Percentiles rank a stretch among this genome's conserved stretches.
These are phyloP conservation scores for Dendrothele bispora DNA, from an alignment of 768 basidiomycete genomes.

Conservation along the genomic window DNA sequence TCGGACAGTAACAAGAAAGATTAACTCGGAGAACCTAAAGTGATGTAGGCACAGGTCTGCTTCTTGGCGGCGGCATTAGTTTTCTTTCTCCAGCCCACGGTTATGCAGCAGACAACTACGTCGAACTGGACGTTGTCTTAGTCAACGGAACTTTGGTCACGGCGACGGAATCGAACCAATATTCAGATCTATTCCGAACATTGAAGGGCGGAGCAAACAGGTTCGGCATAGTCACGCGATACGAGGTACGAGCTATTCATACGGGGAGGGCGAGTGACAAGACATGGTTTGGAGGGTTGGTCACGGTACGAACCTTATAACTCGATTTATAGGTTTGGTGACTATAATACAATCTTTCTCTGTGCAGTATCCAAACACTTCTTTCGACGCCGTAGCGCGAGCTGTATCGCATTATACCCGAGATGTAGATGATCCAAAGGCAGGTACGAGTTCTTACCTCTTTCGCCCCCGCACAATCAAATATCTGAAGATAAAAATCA, in stretches of 20 bases:
- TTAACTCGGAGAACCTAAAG: conserved; percentile 15
- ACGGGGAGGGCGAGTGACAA: conserved; percentile 37
- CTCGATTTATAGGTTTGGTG: not conserved
- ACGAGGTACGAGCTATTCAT: conserved; percentile 38
- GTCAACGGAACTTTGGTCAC: conserved; percentile 40
- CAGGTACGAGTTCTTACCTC: conserved; percentile 27
- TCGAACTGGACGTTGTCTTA: conserved; percentile 42
- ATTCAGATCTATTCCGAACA: conserved; percentile 43
- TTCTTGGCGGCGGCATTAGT: conserved; percentile 43
- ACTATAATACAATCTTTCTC: not conserved
- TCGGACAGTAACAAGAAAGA: not conserved
- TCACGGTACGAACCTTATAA: conserved; percentile 26
- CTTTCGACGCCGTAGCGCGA: conserved; percentile 34
- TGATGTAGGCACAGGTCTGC: conserved; percentile 42
- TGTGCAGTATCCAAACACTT: conserved; percentile 34
- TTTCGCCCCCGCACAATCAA: not conserved
- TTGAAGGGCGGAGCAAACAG: conserved; percentile 47
- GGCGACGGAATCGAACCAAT: conserved; percentile 38
- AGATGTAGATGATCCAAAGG: conserved; percentile 36
- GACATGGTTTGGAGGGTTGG: conserved; percentile 37
- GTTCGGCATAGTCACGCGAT: conserved; percentile 46
- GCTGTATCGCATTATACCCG: conserved; percentile 36
- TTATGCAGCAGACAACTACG: conserved; percentile 37
- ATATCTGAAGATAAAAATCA: not conserved
- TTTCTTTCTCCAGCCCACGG: conserved; percentile 39